These are phyloP conservation scores for Epichloe sp. DNA, from an alignment of 2,329 filamentous ascomycete genomes.

Conservation along the genomic window DNA sequence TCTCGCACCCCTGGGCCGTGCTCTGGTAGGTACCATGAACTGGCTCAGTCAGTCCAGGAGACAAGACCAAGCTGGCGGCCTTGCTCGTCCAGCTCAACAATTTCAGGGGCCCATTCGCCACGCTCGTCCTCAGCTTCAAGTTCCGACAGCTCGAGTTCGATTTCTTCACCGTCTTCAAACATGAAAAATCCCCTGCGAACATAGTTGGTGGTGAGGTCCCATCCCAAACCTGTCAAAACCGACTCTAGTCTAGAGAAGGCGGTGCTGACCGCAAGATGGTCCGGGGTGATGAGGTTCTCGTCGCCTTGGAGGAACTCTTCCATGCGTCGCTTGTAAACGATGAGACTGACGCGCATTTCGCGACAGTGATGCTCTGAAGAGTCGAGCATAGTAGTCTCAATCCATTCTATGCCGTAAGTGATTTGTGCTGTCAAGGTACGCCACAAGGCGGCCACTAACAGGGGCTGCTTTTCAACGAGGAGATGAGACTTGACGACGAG, in stretches of 20 bases:
- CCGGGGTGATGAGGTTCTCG: constrained; percentile 17
- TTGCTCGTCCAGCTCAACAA: constrained; percentile 38
- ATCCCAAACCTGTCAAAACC: constrained; percentile 30
- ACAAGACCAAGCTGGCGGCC: constrained; percentile 39
- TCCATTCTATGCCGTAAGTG: constrained; percentile 34
- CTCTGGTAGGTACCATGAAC: not conserved
- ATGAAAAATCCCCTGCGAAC: constrained; percentile 33
- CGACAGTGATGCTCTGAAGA: constrained; percentile 17
- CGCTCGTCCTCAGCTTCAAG: constrained; percentile 41
- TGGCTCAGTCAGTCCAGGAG: constrained; percentile 28
- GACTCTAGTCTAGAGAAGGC: constrained; percentile 30
- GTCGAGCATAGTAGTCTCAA: constrained; percentile 33
- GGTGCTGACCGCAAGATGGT: constrained; percentile 30
- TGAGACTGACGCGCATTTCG: constrained; percentile 34
- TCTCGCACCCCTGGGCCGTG: no score
- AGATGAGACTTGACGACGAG: constrained; percentile 37
- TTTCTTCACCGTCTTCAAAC: constrained; percentile 39
- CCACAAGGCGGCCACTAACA: constrained; percentile 33
- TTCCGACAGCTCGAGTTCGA: constrained; percentile 34
- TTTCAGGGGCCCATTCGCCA: constrained; percentile 38
- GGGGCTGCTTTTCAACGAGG: constrained; percentile 29
- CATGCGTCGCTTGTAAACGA: constrained; percentile 40
- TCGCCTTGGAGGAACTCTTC: constrained; percentile 30
- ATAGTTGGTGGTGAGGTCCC: constrained; percentile 41
- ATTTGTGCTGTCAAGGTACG: constrained; percentile 41